Evolutionary conservation across 1,139 yeast genomes (phyloP).

Genomic region (Candida freyschussii): DNA sequence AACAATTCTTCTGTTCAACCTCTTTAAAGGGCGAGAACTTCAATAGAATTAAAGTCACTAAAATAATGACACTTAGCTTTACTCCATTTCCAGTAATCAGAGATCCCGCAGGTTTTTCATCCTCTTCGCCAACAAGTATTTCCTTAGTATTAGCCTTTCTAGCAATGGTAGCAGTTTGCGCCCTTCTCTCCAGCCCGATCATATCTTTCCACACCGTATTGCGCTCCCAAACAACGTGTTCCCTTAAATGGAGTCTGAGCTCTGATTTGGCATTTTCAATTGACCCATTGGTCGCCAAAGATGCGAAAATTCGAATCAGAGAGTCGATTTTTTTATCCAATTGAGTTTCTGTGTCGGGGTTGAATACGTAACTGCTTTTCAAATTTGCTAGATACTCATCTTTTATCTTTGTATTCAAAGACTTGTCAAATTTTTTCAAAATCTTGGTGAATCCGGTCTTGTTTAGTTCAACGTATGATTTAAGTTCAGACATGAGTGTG

Average conservation of each 20-base stretch:
- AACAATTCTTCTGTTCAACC: constrained; percentile 64
- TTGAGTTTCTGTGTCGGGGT: constrained; percentile 36
- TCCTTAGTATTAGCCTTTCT: constrained; percentile 23
- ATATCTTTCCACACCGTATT: constrained; percentile 97
- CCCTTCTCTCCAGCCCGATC: constrained; percentile 79
- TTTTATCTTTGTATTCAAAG: constrained; percentile 58
- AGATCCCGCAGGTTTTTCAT: constrained; percentile 13
- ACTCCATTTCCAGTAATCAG: constrained; percentile 25
- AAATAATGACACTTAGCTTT: constrained; percentile 41
- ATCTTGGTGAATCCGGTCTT: constrained; percentile 86
- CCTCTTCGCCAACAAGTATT: constrained; percentile 23
- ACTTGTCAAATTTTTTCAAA: constrained; percentile 85
- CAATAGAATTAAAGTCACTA: constrained; percentile 45
- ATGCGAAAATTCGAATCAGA: constrained; percentile 44
- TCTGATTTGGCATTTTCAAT: constrained; percentile 57
- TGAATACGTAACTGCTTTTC: constrained; percentile 42
- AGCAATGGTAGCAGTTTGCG: constrained; percentile 47
- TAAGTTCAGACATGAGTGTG: constrained; percentile 76
- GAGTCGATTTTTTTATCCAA: constrained; percentile 42
- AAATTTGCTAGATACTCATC: constrained; percentile 42
- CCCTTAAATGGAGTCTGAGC: constrained; percentile 72
- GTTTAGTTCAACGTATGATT: constrained; percentile 77
- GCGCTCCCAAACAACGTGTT: constrained; percentile 94
- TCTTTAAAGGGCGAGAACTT: constrained; percentile 58
- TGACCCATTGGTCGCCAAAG: constrained; percentile 33